phyloP scores from a whole-genome alignment of 768 basidiomycete genomes.

The Lactifluus echinatus region DNA sequence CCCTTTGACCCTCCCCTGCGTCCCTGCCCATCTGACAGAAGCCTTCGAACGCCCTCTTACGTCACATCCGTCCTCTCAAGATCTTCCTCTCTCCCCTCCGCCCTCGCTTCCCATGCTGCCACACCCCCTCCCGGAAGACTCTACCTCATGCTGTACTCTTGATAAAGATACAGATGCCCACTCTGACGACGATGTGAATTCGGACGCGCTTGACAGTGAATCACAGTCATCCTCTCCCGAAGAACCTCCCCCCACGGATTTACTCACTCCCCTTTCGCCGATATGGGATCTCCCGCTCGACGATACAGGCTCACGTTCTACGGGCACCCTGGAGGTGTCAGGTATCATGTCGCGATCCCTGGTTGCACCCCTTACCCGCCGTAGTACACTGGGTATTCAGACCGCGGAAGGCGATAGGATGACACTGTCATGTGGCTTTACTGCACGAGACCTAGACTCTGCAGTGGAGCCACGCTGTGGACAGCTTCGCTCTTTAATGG shows the following conservation, averaged over 20 bases:
- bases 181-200: slow-evolving; percentile 1
- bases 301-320: not conserved
- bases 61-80: slow-evolving; percentile 10
- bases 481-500: slow-evolving; percentile 1
- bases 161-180: not conserved
- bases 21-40: not conserved
- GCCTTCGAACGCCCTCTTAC: slow-evolving; percentile 6
- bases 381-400: not conserved
- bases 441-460: not conserved
- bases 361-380: slow-evolving; percentile 4
- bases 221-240: slow-evolving; percentile 11
- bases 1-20: slow-evolving; percentile 3
- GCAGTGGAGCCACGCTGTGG: slow-evolving; percentile 5
- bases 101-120: slow-evolving; percentile 17
- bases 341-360: slow-evolving; percentile 9
- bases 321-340: slow-evolving; percentile 13
- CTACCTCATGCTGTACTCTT: not conserved
- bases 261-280: slow-evolving; percentile 15
- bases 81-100: slow-evolving; percentile 19
- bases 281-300: slow-evolving; percentile 10
- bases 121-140: slow-evolving; percentile 15
- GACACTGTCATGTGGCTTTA: not conserved
- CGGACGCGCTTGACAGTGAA: not conserved
- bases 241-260: not conserved
- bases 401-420: slow-evolving; percentile 10